Evolutionary conservation across 192 early-diverging fungal species (phyloP).

Genomic region (Geosiphon pyriformis): DNA sequence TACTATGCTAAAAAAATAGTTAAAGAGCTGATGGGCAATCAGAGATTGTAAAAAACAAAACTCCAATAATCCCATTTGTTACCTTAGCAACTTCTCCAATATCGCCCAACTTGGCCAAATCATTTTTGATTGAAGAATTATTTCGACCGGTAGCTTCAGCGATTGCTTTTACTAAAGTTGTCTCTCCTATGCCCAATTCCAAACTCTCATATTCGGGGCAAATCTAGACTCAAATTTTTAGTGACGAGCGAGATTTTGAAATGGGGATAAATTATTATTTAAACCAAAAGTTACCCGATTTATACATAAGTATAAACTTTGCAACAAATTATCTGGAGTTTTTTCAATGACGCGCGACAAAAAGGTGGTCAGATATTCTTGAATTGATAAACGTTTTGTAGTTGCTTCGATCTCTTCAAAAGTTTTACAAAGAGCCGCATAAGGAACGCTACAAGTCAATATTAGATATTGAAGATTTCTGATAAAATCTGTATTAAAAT

Average conservation of each 20-base stretch:
- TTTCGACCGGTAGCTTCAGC: slow-evolving; percentile 81
- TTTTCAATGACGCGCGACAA: slow-evolving; percentile 59
- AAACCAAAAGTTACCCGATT: slow-evolving; percentile 66
- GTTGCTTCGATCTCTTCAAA: slow-evolving; percentile 86
- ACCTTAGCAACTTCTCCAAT: slow-evolving; percentile 86
- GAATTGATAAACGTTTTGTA: slow-evolving; percentile 82
- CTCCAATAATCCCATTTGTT: too few species aligned
- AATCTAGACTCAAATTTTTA: slow-evolving; percentile 40
- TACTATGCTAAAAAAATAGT: slow-evolving; percentile 46
- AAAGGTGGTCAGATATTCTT: slow-evolving; percentile 63
- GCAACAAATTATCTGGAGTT: slow-evolving; percentile 60
- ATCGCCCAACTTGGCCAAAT: slow-evolving; percentile 77
- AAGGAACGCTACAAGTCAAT: slow-evolving; percentile 57
- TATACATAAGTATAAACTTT: slow-evolving; percentile 86
- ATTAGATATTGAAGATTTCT: neutral
- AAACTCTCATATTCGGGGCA: slow-evolving; percentile 93
- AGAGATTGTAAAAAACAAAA: too few species aligned
- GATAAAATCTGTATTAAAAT: neutral
- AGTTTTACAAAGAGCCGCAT: slow-evolving; percentile 80
- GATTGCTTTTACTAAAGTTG: slow-evolving; percentile 88
- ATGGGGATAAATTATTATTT: too few species aligned
- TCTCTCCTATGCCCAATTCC: slow-evolving; percentile 95
- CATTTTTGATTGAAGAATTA: slow-evolving; percentile 69
- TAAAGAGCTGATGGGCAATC: too few species aligned
- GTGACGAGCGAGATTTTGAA: too few species aligned